These are phyloP conservation scores for Diaporthe destruens DNA, from an alignment of 2,329 filamentous ascomycete genomes.

Conservation along the genomic window DNA sequence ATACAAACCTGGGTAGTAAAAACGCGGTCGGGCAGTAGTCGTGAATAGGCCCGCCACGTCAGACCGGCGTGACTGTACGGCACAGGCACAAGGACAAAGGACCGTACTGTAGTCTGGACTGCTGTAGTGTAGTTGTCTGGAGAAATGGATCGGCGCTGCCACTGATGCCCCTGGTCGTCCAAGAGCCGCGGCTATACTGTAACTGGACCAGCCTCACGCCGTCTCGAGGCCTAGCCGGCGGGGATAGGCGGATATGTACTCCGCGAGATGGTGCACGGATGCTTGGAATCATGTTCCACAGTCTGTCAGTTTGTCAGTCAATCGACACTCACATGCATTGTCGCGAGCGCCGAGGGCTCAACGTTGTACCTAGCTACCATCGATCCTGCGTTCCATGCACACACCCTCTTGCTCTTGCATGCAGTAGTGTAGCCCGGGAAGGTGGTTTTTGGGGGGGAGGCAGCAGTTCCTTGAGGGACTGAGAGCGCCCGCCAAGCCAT, in stretches of 20 bases:
- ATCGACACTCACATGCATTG: neutral
- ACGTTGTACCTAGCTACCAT: neutral
- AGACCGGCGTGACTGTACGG: slow-evolving; percentile 24
- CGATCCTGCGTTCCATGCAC: neutral
- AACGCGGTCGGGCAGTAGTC: neutral
- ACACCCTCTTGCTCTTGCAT: neutral
- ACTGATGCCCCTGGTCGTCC: neutral
- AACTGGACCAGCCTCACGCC: neutral
- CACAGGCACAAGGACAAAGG: neutral
- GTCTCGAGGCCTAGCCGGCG: slow-evolving; percentile 2
- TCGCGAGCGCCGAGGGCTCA: neutral
- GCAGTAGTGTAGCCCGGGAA: neutral
- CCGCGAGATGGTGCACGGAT: too few relatives aligned
- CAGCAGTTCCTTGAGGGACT: neutral
- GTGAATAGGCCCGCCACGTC: slow-evolving; percentile 18
- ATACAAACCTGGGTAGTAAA: too few relatives aligned
- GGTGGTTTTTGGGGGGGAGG: too few relatives aligned
- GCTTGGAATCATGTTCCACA: neutral
- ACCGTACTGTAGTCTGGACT: neutral
- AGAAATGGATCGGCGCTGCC: neutral
- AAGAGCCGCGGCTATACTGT: slow-evolving; percentile 22
- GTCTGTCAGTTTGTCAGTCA: too few relatives aligned
- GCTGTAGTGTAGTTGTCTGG: neutral
- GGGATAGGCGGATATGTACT: slow-evolving; percentile 16
- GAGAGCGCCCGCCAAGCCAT: slow-evolving; percentile 11